Conservation (phyloP, 2,329 filamentous ascomycete genomes). For the Whalleya microplaca region DNA sequence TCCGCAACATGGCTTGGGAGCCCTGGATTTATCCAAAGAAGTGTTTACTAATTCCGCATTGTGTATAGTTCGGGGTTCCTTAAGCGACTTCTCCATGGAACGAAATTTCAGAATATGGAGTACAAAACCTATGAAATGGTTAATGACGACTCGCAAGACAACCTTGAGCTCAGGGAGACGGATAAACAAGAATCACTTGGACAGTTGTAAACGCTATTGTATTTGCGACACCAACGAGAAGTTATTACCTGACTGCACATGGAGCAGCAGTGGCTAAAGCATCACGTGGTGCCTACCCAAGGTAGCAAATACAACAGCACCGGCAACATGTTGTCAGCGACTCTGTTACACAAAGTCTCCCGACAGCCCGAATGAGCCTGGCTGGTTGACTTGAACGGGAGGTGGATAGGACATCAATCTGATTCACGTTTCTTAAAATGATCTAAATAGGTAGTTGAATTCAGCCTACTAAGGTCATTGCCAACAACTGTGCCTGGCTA, state of each 20-base stretch:
- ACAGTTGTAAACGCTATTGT: neutral
- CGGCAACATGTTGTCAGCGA: neutral
- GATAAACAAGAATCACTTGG: constrained; percentile 5
- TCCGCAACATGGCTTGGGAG: too few relatives aligned
- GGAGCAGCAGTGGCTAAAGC: neutral
- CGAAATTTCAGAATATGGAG: constrained; percentile 36
- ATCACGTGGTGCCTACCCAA: neutral
- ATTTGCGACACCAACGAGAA: neutral
- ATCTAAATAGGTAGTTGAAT: neutral
- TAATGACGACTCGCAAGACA: constrained; percentile 11
- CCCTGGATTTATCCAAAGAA: too few relatives aligned
- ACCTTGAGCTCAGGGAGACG: constrained; percentile 24
- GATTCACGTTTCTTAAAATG: neutral
- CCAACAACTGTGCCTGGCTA: too few relatives aligned
- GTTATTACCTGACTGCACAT: neutral
- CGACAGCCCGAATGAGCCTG: neutral
- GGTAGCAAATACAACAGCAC: neutral
- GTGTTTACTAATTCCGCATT: too few relatives aligned
- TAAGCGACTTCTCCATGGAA: constrained; percentile 30
- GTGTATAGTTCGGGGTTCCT: constrained; percentile 33
- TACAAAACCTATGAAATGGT: constrained; percentile 34
- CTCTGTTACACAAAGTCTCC: neutral
- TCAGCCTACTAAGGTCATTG: neutral
- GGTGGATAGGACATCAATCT: too few relatives aligned
- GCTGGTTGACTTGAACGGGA: neutral